Percentiles rank a stretch among this genome's conserved stretches.
Evolutionary conservation across 75 land plant genomes (phyloP).

Genomic region (Picea glauca): DNA sequence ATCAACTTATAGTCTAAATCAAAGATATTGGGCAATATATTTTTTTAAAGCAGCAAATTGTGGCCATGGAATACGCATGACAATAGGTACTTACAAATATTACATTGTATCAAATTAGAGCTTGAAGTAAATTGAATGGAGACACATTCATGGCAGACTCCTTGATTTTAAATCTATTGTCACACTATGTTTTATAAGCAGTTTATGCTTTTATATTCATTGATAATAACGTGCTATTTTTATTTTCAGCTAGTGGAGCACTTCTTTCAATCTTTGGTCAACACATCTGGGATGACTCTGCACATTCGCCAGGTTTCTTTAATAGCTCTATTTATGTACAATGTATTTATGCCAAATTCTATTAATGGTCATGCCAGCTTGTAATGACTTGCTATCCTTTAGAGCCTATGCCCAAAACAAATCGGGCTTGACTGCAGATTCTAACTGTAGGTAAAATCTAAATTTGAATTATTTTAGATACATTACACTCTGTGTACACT

Average conservation of each 20-base stretch:
- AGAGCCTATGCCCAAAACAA: background rate
- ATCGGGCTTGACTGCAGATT: background rate
- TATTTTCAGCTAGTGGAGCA: conserved; percentile 84
- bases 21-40: background rate
- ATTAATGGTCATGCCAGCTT: background rate
- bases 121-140: background rate
- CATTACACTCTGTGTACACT: background rate
- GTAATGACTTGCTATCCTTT: background rate
- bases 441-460: background rate
- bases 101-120: background rate
- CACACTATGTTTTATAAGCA: background rate
- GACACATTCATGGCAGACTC: background rate
- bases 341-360: background rate
- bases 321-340: background rate
- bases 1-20: background rate
- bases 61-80: background rate
- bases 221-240: background rate
- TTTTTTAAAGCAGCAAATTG: background rate
- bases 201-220: background rate
- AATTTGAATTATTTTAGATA: background rate
- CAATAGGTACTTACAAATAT: too few relatives aligned
- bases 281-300: conserved; percentile 98
- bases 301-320: conserved; percentile 81
- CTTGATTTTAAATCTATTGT: background rate
- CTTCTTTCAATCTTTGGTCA: conserved; percentile 93